Percentiles rank a stretch among this genome's conserved stretches.
Conservation (phyloP, 768 basidiomycete genomes). For the Hydnomerulius pinastri region DNA sequence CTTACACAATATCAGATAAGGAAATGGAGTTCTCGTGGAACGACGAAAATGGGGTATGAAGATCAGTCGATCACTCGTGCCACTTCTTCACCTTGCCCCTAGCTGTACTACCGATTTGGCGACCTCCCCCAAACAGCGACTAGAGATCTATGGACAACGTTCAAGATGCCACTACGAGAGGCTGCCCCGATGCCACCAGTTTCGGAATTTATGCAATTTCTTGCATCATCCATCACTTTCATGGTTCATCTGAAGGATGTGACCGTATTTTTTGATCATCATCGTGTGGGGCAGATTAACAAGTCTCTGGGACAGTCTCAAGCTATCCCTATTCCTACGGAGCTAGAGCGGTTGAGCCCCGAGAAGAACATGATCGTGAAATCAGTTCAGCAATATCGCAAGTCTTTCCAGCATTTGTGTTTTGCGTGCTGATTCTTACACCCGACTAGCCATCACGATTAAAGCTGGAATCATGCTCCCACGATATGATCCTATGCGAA, state of each 20-base stretch:
- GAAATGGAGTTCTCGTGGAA: constrained; percentile 98
- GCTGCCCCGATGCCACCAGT: constrained; percentile 70
- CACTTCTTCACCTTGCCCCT: constrained; percentile 1
- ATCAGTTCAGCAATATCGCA: constrained; percentile 61
- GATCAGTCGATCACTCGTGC: not conserved
- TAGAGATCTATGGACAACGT: constrained; percentile 68
- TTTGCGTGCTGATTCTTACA: not conserved
- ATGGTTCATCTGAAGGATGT: constrained; percentile 77
- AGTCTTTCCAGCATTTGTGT: constrained; percentile 18
- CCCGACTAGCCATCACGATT: constrained; percentile 64
- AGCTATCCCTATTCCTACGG: constrained; percentile 50
- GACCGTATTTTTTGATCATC: constrained; percentile 76
- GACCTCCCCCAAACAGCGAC: constrained; percentile 41
- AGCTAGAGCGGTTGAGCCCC: constrained; percentile 54
- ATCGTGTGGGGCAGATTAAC: constrained; percentile 59
- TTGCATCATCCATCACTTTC: constrained; percentile 89
- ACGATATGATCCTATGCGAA: constrained; percentile 47
- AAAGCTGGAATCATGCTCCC: constrained; percentile 75
- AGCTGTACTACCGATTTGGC: constrained; percentile 81
- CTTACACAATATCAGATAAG: constrained; percentile 45
- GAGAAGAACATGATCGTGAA: constrained; percentile 67
- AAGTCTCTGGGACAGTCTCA: constrained; percentile 57
- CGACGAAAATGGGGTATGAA: constrained; percentile 76
- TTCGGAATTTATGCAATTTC: constrained; percentile 85
- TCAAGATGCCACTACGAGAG: constrained; percentile 83